Evolutionary conservation across 805 yeast species (phyloP), one percentile per base, ranked within the genome.

Genomic region (Kodamaea sagamina): DNA sequence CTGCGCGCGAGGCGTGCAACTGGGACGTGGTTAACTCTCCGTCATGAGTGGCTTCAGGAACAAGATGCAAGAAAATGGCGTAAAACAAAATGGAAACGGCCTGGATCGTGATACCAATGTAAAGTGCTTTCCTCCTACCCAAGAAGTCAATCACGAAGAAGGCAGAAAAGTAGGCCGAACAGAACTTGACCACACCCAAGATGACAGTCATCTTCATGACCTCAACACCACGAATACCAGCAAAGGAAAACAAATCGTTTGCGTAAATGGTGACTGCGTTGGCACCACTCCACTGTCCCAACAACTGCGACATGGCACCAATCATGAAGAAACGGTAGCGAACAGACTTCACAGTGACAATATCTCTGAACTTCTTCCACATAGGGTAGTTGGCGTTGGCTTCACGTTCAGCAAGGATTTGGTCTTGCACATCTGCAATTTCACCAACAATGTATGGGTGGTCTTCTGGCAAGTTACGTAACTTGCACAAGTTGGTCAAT

Each of bases 221-320:
- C 9, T 55, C 55, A 24, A 32, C 31, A 9, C 61, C 61, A 10
- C 41, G 43, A 21, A 57, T 48, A 27, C 61, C 61, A 3, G 50
- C 54, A 27, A 53, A 52, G 12, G 48, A 50, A 24, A 57, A 55
- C 42, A 57, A 48, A 26, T 55, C 57, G 11, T 55, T 51, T 5
- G 60, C 57, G 26, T 57, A 57, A 21, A 57, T 57, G 10, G 61
- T 57, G 29, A 57, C 46, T 8, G 61, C 61, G 32, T 57, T 57
- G 19, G 61, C 58, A 39, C 61, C 61, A 13, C 55, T 47, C 60
- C 60, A 57, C 40, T 57, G 61, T 36, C 61, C 61, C 43, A 57
- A 46, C 25, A 57, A 18, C 34, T 57, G 61, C 7, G 54, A 51
- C 15, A 32, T 35, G 9, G 46, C 51, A 4, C 57, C 48, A 25